Percentiles rank a stretch among this genome's conserved stretches.
These are phyloP conservation scores for Leptographium wingfieldii DNA, from an alignment of 2,329 filamentous ascomycete genomes.

Conservation along the genomic window DNA sequence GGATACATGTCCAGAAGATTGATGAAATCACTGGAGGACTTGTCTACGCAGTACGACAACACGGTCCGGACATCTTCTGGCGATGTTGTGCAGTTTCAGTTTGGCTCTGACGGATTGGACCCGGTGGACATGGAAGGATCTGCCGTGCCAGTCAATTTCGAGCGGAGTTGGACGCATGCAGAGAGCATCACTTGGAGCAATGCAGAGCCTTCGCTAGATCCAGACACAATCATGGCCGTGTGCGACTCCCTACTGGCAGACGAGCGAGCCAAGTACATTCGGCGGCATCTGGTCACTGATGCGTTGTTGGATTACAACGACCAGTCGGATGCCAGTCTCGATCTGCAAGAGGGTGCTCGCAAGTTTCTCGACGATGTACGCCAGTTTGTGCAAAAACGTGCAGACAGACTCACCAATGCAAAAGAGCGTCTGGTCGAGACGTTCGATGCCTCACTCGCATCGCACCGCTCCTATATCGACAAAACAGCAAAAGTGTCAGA, in stretches of 20 bases:
- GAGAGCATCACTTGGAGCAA: slow-evolving; percentile 71
- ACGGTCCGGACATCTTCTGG: slow-evolving; percentile 86
- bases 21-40: slow-evolving; percentile 95
- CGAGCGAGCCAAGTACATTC: slow-evolving; percentile 52
- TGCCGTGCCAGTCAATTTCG: slow-evolving; percentile 83
- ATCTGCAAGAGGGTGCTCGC: slow-evolving; percentile 71
- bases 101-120: slow-evolving; percentile 89
- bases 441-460: slow-evolving; percentile 14
- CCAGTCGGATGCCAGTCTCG: slow-evolving; percentile 52
- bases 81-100: slow-evolving; percentile 90
- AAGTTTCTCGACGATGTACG: slow-evolving; percentile 71
- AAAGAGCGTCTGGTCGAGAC: slow-evolving; percentile 33
- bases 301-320: slow-evolving; percentile 58
- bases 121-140: slow-evolving; percentile 96
- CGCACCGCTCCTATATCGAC: slow-evolving; percentile 38
- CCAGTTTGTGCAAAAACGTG: slow-evolving; percentile 52
- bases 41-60: slow-evolving; percentile 86
- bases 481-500: slow-evolving; percentile 75
- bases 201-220: slow-evolving; percentile 57
- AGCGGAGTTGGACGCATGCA: slow-evolving; percentile 75
- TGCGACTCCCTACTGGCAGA: slow-evolving; percentile 55
- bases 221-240: slow-evolving; percentile 57
- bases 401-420: slow-evolving; percentile 40
- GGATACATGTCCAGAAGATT: slow-evolving; percentile 97
- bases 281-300: slow-evolving; percentile 48